Evolutionary conservation across 495 filamentous ascomycete species (phyloP).

Genomic region (Podospora anserina): DNA sequence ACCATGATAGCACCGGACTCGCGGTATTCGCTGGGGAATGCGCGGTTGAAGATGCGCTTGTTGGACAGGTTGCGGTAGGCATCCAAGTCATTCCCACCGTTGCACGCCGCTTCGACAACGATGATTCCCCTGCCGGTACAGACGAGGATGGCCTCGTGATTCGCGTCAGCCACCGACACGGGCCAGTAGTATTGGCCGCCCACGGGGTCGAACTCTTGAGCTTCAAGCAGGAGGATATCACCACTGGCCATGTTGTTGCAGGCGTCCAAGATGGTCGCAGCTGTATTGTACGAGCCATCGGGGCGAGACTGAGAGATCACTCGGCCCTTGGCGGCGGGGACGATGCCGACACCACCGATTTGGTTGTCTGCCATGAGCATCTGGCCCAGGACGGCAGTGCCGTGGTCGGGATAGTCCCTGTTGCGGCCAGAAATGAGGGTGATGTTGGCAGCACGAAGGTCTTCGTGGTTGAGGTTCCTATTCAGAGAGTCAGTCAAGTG

Average conservation of each 20-base stretch:
- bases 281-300: conserved; percentile 10
- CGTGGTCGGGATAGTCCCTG: conserved; percentile 13
- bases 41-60: conserved; percentile 19
- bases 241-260: conserved; percentile 11
- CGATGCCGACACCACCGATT: conserved; percentile 23
- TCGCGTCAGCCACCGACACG: conserved; percentile 22
- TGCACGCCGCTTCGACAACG: conserved; percentile 23
- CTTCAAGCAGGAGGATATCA: conserved; percentile 26
- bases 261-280: conserved; percentile 25
- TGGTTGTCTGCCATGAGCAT: conserved; percentile 27
- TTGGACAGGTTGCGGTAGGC: conserved; percentile 9
- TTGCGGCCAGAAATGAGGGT: conserved; percentile 15
- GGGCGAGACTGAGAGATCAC: conserved; percentile 16
- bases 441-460: conserved; percentile 12
- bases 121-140: conserved; percentile 22
- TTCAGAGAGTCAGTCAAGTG: not conserved
- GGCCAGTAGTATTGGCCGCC: conserved; percentile 16
- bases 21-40: conserved; percentile 15
- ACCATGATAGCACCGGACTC: conserved; percentile 27
- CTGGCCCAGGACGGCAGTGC: conserved; percentile 25
- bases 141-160: conserved; percentile 19
- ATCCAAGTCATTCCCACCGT: conserved; percentile 22
- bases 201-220: conserved; percentile 18
- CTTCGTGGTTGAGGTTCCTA: conserved; percentile 15
- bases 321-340: conserved; percentile 16